Base-by-base conservation (phyloP, 345 rosid species). In the Hibiscus tridactylites region DNA sequence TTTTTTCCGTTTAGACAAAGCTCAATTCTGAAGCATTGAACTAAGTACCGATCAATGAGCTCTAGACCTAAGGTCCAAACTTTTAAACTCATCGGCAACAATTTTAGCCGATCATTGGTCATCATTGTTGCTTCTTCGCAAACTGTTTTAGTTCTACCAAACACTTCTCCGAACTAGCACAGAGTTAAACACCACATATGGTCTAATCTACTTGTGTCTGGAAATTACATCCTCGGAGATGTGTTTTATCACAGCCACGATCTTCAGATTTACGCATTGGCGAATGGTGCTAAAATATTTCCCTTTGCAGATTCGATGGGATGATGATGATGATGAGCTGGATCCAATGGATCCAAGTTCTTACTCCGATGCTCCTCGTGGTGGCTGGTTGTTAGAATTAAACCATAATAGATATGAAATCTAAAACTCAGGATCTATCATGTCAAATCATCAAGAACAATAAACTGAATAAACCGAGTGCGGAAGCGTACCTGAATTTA, bases 301-400 rank as follows among this genome's bases (percentile, higher is more conserved):
- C 8, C 59, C 44, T 71, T 74, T 77, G 44, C 79, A 88, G 95
- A 87, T 81, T 88, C 58, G 83, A 79, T 80, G 77, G 84, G 75
- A 77, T 71, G 53, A 78, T 2, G 96, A 90, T 65, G 99, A 95
- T 81, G 99, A 89, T 79, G 98, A 95, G 74, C 78, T 92, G 83
- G 99, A 95, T 74, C 99, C 99, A 9, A 95, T 95, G 99, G 99
- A 95, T 72, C 98, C 99, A 64, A 95, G 98, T 82, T 83, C 99
- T 74, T 95, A 95, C 82, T 95, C 99, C 54, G 99, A 95, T 84
- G 99, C 97, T 83, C 99, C 99, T 59, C 97, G 99, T 52, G 97
- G 99, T 71, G 99, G 98, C 87, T 95, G 99, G 99, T 95, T n/a
- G n/a, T n/a, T n/a, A n/a, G n/a, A n/a, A n/a, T n/a, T n/a, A n/a